Evolutionary conservation across 225 moss, liverwort and hornwort genomes (phyloP).

Genomic region (Straminergon stramineum): DNA sequence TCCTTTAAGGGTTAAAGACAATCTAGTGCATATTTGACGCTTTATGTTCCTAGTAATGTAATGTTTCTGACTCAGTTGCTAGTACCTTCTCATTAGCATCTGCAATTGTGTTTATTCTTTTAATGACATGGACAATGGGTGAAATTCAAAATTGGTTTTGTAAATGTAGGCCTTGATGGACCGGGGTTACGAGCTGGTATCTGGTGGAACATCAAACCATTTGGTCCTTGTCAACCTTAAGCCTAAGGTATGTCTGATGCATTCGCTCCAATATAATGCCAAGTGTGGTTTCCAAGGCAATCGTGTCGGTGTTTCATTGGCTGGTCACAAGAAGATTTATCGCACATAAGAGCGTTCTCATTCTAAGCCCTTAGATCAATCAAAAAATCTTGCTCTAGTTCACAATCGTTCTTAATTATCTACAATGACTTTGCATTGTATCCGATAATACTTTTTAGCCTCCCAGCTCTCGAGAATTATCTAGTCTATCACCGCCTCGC

Average conservation of each 20-base stretch:
- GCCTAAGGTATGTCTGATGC: constrained; percentile 41
- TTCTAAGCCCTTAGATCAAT: not conserved
- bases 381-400: not conserved
- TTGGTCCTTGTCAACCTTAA: constrained; percentile 92
- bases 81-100: not conserved
- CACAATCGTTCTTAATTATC: not conserved
- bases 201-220: constrained; percentile 88
- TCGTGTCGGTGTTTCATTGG: not conserved
- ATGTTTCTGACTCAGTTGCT: not conserved
- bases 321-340: not conserved
- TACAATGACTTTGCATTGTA: not conserved
- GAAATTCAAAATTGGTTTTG: not conserved
- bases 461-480: not conserved
- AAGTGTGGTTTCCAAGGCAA: not conserved
- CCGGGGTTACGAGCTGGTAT: constrained; percentile 79
- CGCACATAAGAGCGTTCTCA: not conserved
- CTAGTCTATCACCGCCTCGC: not conserved
- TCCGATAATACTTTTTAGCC: not conserved
- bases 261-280: not conserved
- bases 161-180: constrained; percentile 40
- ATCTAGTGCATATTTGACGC: not conserved
- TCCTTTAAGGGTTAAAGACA: not conserved
- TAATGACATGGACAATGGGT: not conserved
- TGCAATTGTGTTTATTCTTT: not conserved
- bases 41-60: not conserved